phyloP scores from a whole-genome alignment of 2,329 filamentous ascomycete species.

The Fusarium sarcochroum region DNA sequence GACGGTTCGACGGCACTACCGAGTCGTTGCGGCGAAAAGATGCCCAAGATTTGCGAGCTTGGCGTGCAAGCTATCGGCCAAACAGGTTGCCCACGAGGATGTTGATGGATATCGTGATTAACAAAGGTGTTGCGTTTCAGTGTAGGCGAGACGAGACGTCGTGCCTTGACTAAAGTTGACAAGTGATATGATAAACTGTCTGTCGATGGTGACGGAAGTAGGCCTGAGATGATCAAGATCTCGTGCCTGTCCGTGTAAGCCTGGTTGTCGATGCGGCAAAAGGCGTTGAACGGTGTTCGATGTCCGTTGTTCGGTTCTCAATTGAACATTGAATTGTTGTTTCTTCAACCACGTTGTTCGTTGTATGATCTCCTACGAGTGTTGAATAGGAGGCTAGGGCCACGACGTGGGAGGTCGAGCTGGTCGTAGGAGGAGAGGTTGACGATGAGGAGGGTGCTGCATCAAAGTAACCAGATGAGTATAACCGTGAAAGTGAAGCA shows the following conservation, averaged over 20 bases:
- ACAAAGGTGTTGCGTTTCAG: conserved; percentile 20
- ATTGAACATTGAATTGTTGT: conserved; percentile 9
- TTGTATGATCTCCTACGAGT: conserved; percentile 14
- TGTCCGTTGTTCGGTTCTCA: conserved; percentile 29
- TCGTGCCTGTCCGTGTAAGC: conserved; percentile 41
- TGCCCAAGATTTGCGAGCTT: conserved; percentile 31
- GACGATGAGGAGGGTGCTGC: conserved; percentile 35
- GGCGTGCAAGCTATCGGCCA: conserved; percentile 18
- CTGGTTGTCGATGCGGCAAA: conserved; percentile 23
- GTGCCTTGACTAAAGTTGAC: conserved; percentile 12
- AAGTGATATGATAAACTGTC: conserved; percentile 26
- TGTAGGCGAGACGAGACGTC: conserved; percentile 6
- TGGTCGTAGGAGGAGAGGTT: conserved; percentile 34
- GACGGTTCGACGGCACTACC: conserved; percentile 40
- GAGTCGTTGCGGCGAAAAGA: conserved; percentile 31
- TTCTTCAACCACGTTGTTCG: conserved; percentile 6
- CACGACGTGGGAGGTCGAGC: conserved; percentile 31
- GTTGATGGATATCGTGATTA: conserved; percentile 34
- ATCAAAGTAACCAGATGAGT: conserved; percentile 37
- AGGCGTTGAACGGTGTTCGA: conserved; percentile 12
- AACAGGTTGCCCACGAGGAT: conserved; percentile 23
- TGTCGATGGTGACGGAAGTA: conserved; percentile 18
- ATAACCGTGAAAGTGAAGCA: conserved; percentile 28
- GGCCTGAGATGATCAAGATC: conserved; percentile 34
- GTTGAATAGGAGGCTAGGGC: conserved; percentile 20